Evolutionary conservation across 2,329 filamentous ascomycete genomes (phyloP), one percentile per base, ranked within the genome.

Genomic region (Claviceps paspali): DNA sequence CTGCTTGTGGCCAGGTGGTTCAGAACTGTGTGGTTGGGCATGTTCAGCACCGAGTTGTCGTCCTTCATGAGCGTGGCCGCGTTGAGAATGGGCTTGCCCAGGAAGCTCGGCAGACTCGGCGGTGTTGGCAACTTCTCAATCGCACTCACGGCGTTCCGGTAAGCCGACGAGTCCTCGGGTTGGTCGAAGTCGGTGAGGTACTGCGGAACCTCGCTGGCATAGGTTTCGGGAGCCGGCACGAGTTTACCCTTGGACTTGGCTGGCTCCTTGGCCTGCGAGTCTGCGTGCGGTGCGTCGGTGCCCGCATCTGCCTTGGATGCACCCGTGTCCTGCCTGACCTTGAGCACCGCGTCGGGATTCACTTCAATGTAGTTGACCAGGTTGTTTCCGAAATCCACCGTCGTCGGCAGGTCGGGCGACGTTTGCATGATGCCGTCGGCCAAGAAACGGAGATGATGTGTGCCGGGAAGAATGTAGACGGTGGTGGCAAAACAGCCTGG

Each of bases 361-460:
- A 96, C 82, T 63, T 98, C 91, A 52, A 98, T 84, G 56, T 96
- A 98, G 61, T 98, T 98, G 60, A 98, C 88, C 14, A 98, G 68
- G 54, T 94, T 93, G 62, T 96, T 96, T 45, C 86, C 92, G 56
- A 92, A 95, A 57, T 98, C 91, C 41, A 98, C 91, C 2, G 91
- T 93, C 0, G 91, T 96, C 11, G 91, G 88, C 38, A 95, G 68
- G 45, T 82, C 76, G 42, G 82, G 77, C 12, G 85, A 91, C 11
- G 86, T 91, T 54, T 80, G 75, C 85, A 95, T 94, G 52, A 88
- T 79, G 41, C 82, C 83, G 60, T 96, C 88, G 35, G 95, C 86
- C 47, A 98, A 72, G 62, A 96, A 98, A 53, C 92, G 88, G 51
- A 98, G 70, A 63, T 98, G 91, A 56, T 98, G 88, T 5, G 91